Evolutionary conservation across 305 asterid genomes (phyloP).

Genomic region (Ruellia speciosa): DNA sequence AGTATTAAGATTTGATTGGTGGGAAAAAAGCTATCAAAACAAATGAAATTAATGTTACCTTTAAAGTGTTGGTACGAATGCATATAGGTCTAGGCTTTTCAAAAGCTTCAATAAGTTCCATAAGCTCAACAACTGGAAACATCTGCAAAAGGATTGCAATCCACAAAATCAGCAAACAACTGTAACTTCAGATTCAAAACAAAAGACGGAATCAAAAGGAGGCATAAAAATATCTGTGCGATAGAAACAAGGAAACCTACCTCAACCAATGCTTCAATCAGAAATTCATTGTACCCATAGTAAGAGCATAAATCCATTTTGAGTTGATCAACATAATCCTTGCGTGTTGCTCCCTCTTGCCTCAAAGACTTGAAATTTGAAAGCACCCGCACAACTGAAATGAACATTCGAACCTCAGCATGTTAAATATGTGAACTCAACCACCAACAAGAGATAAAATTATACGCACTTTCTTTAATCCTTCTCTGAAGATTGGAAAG

Average conservation of each 20-base stretch:
- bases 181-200: conserved; percentile 9
- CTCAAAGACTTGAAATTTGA: conserved; percentile 67
- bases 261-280: conserved; percentile 75
- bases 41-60: conserved; percentile 30
- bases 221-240: not conserved
- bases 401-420: conserved; percentile 17
- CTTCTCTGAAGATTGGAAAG: conserved; percentile 71
- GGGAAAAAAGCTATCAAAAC: conserved; percentile 6
- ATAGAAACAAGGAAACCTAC: conserved; percentile 31
- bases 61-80: conserved; percentile 78
- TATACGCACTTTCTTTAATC: conserved; percentile 71
- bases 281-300: conserved; percentile 80
- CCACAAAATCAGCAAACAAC: conserved; percentile 20
- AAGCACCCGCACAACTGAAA: conserved; percentile 79
- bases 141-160: conserved; percentile 39
- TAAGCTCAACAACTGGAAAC: conserved; percentile 75
- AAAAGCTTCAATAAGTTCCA: conserved; percentile 92
- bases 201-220: conserved; percentile 2
- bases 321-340: conserved; percentile 69
- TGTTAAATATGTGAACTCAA: conserved; percentile 10
- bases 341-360: conserved; percentile 65
- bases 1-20: conserved; percentile 14
- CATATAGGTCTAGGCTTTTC: conserved; percentile 91
- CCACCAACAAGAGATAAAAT: not conserved
- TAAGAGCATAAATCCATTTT: conserved; percentile 58